Conservation (phyloP, 768 basidiomycete genomes). For the Podaxis sp. region DNA sequence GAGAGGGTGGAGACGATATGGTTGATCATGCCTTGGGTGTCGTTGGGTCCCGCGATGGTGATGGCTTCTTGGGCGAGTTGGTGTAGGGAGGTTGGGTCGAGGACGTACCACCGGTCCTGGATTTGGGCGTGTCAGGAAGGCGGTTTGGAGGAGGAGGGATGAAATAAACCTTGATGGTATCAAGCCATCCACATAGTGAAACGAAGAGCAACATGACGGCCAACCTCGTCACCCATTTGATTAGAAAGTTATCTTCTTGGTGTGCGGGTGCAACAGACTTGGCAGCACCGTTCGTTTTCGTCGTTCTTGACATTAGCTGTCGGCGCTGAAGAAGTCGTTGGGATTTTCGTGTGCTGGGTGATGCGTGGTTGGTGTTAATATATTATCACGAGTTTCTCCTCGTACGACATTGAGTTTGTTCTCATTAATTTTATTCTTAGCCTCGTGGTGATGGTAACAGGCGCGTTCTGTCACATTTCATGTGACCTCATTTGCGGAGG, state of each 20-base stretch:
- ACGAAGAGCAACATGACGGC: slow-evolving; percentile 28
- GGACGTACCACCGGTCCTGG: slow-evolving; percentile 86
- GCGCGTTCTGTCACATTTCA: neutral
- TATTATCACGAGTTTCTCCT: neutral
- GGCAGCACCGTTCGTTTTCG: slow-evolving; percentile 9
- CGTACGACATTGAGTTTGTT: slow-evolving; percentile 3
- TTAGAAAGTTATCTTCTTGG: slow-evolving; percentile 13
- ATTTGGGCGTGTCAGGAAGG: too few relatives aligned
- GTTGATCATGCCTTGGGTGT: slow-evolving; percentile 69
- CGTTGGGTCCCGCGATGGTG: slow-evolving; percentile 47
- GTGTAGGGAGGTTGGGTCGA: slow-evolving; percentile 71
- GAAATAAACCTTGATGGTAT: slow-evolving; percentile 56
- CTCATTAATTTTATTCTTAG: neutral
- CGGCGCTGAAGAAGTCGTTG: neutral
- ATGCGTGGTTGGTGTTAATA: neutral
- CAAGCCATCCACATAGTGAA: slow-evolving; percentile 45
- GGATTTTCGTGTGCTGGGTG: too few relatives aligned
- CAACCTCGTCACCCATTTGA: slow-evolving; percentile 36
- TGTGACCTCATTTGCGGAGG: neutral
- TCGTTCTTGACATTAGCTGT: neutral
- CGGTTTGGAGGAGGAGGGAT: too few relatives aligned
- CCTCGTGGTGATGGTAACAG: neutral
- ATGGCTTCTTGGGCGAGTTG: slow-evolving; percentile 73
- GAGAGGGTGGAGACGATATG: slow-evolving; percentile 83
- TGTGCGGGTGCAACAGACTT: slow-evolving; percentile 1